Evolutionary conservation across 176 grass and related monocot genomes (phyloP).

Genomic region (Avena atlantica): DNA sequence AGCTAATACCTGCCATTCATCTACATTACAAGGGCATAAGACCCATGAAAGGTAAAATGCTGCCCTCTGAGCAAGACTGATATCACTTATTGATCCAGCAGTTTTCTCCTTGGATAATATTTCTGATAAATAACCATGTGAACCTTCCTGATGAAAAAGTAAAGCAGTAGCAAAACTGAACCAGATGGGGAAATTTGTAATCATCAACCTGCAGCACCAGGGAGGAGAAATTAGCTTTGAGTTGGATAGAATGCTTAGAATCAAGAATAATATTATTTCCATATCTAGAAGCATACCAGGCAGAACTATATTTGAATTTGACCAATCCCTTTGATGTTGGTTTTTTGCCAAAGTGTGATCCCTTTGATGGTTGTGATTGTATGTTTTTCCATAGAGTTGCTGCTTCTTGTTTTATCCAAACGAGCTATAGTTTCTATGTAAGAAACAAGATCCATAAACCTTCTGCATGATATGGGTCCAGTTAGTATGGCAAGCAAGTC

Average conservation of each 20-base stretch:
- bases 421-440: constrained; percentile 52
- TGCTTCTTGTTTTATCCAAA: constrained; percentile 20
- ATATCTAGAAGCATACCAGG: constrained; percentile 61
- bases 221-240: constrained; percentile 38
- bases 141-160: constrained; percentile 63
- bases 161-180: constrained; percentile 76
- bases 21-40: constrained; percentile 55
- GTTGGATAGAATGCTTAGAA: constrained; percentile 34
- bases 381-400: constrained; percentile 20
- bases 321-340: constrained; percentile 44
- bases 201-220: constrained; percentile 65
- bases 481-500: constrained; percentile 68
- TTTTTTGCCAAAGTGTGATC: constrained; percentile 5
- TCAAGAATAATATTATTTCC: neutral
- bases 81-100: constrained; percentile 53
- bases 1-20: constrained; percentile 53
- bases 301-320: constrained; percentile 65
- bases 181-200: constrained; percentile 77
- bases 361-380: constrained; percentile 38
- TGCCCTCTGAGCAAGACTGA: constrained; percentile 56
- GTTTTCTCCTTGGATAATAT: constrained; percentile 50
- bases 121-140: constrained; percentile 63
- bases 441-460: constrained; percentile 69
- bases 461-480: constrained; percentile 68
- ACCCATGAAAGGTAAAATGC: constrained; percentile 78